Evolutionary conservation across 306 rosid genomes (phyloP), one percentile per base, ranked within the genome.

Genomic region (Begonia masoniana): DNA sequence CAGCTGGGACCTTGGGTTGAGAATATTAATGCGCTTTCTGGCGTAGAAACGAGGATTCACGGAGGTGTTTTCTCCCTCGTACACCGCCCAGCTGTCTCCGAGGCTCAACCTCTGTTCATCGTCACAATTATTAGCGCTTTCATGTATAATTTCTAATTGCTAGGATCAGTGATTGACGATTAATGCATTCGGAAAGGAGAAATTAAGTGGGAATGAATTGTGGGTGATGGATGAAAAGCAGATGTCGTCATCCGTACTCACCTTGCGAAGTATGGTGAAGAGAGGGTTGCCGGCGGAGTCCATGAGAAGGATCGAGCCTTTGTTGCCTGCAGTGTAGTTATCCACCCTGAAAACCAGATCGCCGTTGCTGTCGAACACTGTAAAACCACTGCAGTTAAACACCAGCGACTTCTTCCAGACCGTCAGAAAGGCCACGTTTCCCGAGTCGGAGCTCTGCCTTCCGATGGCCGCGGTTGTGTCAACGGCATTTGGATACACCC

Each of bases 351-450:
- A 86, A 5, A 77, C 76, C 1, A 86, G 59, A 62, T 82, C 76
- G 3, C 93, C 93, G 10, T 54, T 63, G 52, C 46, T 10, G 53
- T 80, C 77, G 10, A 75, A 86, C 48, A 86, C 95, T 9, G 93
- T 86, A 61, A 86, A 86, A n/a, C 95, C 95, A 10, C 54, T 70
- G 63, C 95, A 86, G 62, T 65, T 82, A 19, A 74, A 59, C 54
- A 86, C 36, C 52, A 86, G 68, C 3, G 93, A 86, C 75, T 86
- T 86, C 56, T 76, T 86, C 95, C 95, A 86, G 50, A 86, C 88
- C 0, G 95, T 86, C 0, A 85, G 62, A 4, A 67, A 67, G 13
- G 52, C 69, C 7, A 61, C 62, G 50, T 36, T 51, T 2, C 16
- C 67, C 15, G 13, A 16, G 15, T 19, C 51, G 41, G 41, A 10